These are phyloP conservation scores for Citeromyces nyonsensis DNA, from an alignment of 805 yeast species.

Conservation along the genomic window DNA sequence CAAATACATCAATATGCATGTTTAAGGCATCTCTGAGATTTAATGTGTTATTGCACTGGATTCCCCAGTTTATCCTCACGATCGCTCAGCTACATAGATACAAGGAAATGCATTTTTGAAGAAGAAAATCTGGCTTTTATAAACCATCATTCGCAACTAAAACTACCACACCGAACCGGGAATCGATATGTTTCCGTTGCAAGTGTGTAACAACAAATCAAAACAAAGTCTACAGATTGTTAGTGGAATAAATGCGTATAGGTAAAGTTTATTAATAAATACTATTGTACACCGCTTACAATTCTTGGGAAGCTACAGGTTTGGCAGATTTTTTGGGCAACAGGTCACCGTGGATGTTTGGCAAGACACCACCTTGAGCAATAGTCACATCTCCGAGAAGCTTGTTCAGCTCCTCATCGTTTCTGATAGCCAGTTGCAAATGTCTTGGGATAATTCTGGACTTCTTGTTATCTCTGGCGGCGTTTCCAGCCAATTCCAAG, in stretches of 20 bases:
- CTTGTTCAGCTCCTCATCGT: conserved; percentile 93
- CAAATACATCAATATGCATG: too few relatives aligned
- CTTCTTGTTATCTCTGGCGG: conserved; percentile 97
- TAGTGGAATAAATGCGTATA: background rate
- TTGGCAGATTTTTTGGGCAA: conserved; percentile 47
- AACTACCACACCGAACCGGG: too few relatives aligned
- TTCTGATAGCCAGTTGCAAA: conserved; percentile 91
- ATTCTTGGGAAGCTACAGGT: conserved; percentile 43
- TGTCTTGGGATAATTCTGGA: conserved; percentile 98
- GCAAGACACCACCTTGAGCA: conserved; percentile 97
- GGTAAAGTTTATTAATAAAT: conserved; percentile 3
- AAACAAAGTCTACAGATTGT: background rate
- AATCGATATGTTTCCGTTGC: too few relatives aligned
- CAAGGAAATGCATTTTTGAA: too few relatives aligned
- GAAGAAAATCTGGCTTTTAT: too few relatives aligned
- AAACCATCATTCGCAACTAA: too few relatives aligned
- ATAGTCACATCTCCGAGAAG: conserved; percentile 89
- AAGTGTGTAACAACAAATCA: too few relatives aligned
- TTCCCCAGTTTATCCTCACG: too few relatives aligned
- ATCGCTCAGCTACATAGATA: too few relatives aligned
- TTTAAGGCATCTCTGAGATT: too few relatives aligned
- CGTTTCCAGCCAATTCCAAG: conserved; percentile 96
- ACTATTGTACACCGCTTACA: conserved; percentile 16
- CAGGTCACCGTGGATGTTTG: conserved; percentile 89
- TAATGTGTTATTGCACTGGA: too few relatives aligned